Evolutionary conservation across 805 yeast genomes (phyloP).

Genomic region (Cyberlindnera mississippiensis): DNA sequence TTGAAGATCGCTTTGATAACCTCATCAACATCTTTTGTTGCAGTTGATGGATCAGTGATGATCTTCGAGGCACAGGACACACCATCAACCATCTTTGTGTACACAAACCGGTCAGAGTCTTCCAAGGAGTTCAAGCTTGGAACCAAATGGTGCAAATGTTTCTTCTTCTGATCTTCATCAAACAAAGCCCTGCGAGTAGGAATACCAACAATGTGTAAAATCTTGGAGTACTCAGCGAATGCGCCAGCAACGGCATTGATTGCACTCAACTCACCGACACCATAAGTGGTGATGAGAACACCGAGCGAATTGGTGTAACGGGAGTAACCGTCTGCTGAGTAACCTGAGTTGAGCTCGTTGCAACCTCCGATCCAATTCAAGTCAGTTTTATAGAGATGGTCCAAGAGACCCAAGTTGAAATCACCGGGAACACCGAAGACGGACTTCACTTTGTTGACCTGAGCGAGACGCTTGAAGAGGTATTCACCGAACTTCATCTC

Average conservation of each 20-base stretch:
- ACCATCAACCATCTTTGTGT: slow-evolving; percentile 56
- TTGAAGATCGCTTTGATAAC: slow-evolving; percentile 53
- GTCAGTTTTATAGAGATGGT: slow-evolving; percentile 53
- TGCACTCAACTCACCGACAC: slow-evolving; percentile 88
- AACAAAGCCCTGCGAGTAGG: slow-evolving; percentile 31
- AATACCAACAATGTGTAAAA: slow-evolving; percentile 82
- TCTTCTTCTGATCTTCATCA: slow-evolving; percentile 22
- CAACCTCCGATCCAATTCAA: slow-evolving; percentile 79
- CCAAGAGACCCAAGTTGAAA: slow-evolving; percentile 63
- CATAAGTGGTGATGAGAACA: slow-evolving; percentile 64
- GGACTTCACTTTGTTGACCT: slow-evolving; percentile 50
- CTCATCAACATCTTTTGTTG: slow-evolving; percentile 60
- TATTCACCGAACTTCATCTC: slow-evolving; percentile 58
- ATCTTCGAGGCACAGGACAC: slow-evolving; percentile 54
- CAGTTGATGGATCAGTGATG: slow-evolving; percentile 41
- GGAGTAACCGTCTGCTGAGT: slow-evolving; percentile 88
- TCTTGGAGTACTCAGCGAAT: slow-evolving; percentile 74
- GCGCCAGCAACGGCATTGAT: slow-evolving; percentile 81
- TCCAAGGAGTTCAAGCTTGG: slow-evolving; percentile 44
- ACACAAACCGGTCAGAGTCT: slow-evolving; percentile 63
- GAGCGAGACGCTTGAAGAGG: slow-evolving; percentile 51
- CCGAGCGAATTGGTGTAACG: slow-evolving; percentile 61
- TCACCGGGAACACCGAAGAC: slow-evolving; percentile 82
- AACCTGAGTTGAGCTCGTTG: slow-evolving; percentile 86
- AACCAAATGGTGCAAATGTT: slow-evolving; percentile 57